Evolutionary conservation across 306 rosid genomes (phyloP).

Genomic region (Corylus heterophylla): DNA sequence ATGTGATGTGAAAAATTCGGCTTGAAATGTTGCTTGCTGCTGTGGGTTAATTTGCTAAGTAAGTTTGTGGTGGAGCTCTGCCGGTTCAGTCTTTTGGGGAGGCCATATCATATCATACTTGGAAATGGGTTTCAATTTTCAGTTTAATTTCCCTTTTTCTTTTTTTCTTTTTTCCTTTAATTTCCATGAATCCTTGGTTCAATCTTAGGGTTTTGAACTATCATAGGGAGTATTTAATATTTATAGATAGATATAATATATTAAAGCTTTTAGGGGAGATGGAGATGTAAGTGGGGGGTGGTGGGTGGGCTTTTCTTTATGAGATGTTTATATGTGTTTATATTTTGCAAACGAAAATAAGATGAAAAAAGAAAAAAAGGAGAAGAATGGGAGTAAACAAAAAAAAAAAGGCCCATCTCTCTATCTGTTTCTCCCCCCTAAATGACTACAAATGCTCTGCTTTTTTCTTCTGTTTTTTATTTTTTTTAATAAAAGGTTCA

Average conservation of each 20-base stretch:
- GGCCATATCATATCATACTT: conserved; percentile 52
- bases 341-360: conserved; percentile 58
- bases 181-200: conserved; percentile 35
- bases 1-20: conserved; percentile 53
- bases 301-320: conserved; percentile 9
- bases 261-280: conserved; percentile 33
- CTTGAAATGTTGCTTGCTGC: neutral
- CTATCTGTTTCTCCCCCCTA: conserved; percentile 22
- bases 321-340: conserved; percentile 59
- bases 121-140: conserved; percentile 40
- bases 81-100: conserved; percentile 28
- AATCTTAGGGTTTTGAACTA: conserved; percentile 34
- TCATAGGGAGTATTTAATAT: conserved; percentile 31
- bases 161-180: neutral
- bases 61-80: neutral
- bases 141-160: conserved; percentile 31
- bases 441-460: too few relatives aligned
- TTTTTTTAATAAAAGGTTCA: too few relatives aligned
- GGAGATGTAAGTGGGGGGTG: conserved; percentile 37
- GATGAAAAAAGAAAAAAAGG: neutral
- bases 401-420: conserved; percentile 13
- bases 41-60: conserved; percentile 11
- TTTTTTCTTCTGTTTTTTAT: neutral
- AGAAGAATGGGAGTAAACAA: conserved; percentile 17
- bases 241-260: conserved; percentile 41